These are phyloP conservation scores for Cadophora malorum DNA, from an alignment of 2,329 filamentous ascomycete species.

Conservation along the genomic window DNA sequence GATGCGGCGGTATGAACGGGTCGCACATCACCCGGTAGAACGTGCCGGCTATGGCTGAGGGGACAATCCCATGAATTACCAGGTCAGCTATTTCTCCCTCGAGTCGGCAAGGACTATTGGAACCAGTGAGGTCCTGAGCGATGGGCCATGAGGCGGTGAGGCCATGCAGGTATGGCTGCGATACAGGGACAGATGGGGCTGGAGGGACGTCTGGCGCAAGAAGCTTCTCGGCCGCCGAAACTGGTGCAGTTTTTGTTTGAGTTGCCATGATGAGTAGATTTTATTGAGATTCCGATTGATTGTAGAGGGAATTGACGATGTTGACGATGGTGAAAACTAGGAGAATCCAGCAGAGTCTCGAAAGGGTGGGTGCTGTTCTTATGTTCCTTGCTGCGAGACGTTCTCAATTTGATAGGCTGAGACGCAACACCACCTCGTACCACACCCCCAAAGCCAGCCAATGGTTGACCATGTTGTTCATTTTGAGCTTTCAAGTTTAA, in stretches of 20 bases:
- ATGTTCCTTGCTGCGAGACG: no score
- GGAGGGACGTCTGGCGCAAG: not conserved
- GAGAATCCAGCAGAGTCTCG: not conserved
- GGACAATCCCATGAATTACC: not conserved
- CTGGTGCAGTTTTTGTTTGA: not conserved
- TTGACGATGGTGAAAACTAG: no score
- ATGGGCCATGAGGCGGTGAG: not conserved
- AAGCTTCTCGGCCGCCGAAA: not conserved
- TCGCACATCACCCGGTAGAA: not conserved
- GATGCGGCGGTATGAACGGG: not conserved
- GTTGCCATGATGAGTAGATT: not conserved
- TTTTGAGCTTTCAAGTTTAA: not conserved
- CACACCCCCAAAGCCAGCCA: not conserved
- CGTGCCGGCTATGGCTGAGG: not conserved
- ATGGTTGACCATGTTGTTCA: not conserved
- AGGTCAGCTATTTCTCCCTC: not conserved
- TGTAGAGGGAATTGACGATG: not conserved
- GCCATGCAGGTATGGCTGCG: not conserved
- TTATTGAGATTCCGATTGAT: not conserved
- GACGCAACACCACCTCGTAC: not conserved
- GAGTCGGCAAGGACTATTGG: not conserved
- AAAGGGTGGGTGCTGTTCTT: not conserved
- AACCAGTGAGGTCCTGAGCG: not conserved
- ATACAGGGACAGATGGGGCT: not conserved
- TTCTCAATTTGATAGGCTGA: not conserved